Base-by-base conservation (phyloP, 2,329 filamentous ascomycete genomes). In the Tothia fuscella region DNA sequence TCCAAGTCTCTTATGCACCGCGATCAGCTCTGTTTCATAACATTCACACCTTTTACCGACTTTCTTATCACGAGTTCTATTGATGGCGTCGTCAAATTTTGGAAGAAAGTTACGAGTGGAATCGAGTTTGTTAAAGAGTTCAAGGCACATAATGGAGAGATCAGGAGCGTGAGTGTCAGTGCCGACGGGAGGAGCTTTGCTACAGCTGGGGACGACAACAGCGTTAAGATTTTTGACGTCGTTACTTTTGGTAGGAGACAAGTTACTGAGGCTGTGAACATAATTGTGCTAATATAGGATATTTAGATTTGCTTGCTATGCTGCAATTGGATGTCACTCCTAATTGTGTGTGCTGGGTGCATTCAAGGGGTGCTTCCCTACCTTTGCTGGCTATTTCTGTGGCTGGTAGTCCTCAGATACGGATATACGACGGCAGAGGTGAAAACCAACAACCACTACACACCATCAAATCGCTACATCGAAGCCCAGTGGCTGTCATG, bases 81-180 rank as follows among this genome's bases (percentile, higher is more conserved):
- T 32, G 91, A 98, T 57, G 93, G 93, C n/a, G 82, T 89, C 1
- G 89, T 96, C 51, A 98, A 98, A 62, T 98, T 98, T 60, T 98
- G 91, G 91, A 98, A 98, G 67, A 98, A 98, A 66, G 75, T 83
- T 49, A 80, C 77, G 2, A 79, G 84, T 25, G 85, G 85, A 1
- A 83, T 98, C 45, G 93, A 98, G 64, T 98, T 98, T 56, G 89
- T 96, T 41, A 98, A 98, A 64, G 88, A 98, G 64, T 98, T 94
- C 66, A 81, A 80, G 56, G 88, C 91, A 6, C 93, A 98, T 62
- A 71, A 74, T 44, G 84, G 85, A 39, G 85, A 93, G 56, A 85
- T 96, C 55, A 78, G 71, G 46, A 82, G 81, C 21, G 84, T 91
- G 33, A 91, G 80, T 28, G 80, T 84, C 48, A 96, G 89, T 62